A percentile compares a stretch with the other conserved stretches of the same genome.
phyloP scores from a whole-genome alignment of 352 stramenopile species.

The Thalassiosira gravida region DNA sequence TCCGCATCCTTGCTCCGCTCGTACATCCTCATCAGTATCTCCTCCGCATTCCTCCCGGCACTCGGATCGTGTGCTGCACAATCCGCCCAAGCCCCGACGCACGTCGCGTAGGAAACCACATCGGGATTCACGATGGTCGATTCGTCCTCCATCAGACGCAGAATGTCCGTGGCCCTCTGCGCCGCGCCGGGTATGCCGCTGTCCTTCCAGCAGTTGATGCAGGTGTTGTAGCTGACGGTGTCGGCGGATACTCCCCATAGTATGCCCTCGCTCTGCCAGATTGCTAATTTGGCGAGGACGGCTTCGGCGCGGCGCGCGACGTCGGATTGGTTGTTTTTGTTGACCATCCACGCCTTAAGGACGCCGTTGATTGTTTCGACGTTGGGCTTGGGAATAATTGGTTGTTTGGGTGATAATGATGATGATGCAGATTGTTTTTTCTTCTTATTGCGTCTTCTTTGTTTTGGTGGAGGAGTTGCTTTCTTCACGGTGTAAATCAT shows the following conservation, averaged over 20 bases:
- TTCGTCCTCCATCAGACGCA: constrained; percentile 64
- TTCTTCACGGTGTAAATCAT: constrained; percentile 34
- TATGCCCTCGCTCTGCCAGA: constrained; percentile 41
- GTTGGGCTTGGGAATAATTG: constrained; percentile 42
- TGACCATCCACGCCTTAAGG: constrained; percentile 51
- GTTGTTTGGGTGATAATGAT: no score
- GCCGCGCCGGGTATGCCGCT: constrained; percentile 32
- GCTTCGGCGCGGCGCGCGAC: constrained; percentile 35
- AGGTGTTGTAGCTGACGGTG: constrained; percentile 53
- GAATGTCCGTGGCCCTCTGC: constrained; percentile 57
- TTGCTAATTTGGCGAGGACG: constrained; percentile 41
- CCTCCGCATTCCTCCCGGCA: constrained; percentile 28
- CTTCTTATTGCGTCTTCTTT: neutral
- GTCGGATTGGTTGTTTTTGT: no score
- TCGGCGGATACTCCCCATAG: constrained; percentile 38
- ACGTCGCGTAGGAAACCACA: constrained; percentile 33
- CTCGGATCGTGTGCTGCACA: constrained; percentile 7
- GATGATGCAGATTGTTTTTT: constrained; percentile 1
- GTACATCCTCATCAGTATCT: constrained; percentile 60
- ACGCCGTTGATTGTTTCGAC: constrained; percentile 46
- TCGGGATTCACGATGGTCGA: constrained; percentile 26
- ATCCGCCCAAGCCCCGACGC: constrained; percentile 43
- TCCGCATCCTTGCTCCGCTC: constrained; percentile 19
- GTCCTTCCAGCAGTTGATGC: constrained; percentile 53
- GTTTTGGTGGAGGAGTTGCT: neutral